phyloP scores from a whole-genome alignment of 768 basidiomycete species.

The Pulveroboletus sp. region DNA sequence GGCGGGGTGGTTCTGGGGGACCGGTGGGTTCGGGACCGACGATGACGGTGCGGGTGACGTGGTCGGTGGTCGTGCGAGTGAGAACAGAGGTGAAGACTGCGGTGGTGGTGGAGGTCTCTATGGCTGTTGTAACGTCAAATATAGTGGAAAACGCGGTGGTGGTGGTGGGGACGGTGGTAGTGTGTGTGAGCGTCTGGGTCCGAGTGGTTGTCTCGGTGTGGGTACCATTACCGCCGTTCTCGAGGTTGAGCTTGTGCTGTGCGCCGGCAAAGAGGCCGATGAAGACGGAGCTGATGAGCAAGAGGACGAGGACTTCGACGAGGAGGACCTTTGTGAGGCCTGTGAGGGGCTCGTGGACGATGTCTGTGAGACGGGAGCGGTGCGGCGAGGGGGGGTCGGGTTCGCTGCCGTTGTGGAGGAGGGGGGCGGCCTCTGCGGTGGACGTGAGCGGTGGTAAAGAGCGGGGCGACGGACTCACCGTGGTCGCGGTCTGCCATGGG shows the following conservation, averaged over 20 bases:
- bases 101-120: conserved; percentile 40
- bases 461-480: conserved; percentile 34
- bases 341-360: conserved; percentile 75
- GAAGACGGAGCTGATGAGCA: conserved; percentile 83
- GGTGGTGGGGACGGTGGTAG: conserved; percentile 30
- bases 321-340: conserved; percentile 81
- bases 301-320: conserved; percentile 65
- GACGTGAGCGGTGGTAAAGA: conserved; percentile 1
- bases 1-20: conserved; percentile 52
- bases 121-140: conserved; percentile 34
- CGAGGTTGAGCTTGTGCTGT: conserved; percentile 67
- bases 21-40: conserved; percentile 37
- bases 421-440: conserved; percentile 56
- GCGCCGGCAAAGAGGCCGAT: conserved; percentile 92
- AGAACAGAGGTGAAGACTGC: conserved; percentile 35
- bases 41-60: conserved; percentile 40
- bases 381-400: conserved; percentile 37
- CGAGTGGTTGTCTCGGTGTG: conserved; percentile 32
- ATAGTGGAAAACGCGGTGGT: conserved; percentile 31
- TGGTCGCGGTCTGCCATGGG: conserved; percentile 38
- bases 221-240: conserved; percentile 38
- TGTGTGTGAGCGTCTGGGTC: conserved; percentile 32
- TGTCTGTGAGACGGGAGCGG: conserved; percentile 40
- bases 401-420: conserved; percentile 50
- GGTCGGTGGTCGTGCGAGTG: conserved; percentile 37